These are phyloP conservation scores for Aspergillus caelatus DNA, from an alignment of 2,329 filamentous ascomycete genomes.

Conservation along the genomic window DNA sequence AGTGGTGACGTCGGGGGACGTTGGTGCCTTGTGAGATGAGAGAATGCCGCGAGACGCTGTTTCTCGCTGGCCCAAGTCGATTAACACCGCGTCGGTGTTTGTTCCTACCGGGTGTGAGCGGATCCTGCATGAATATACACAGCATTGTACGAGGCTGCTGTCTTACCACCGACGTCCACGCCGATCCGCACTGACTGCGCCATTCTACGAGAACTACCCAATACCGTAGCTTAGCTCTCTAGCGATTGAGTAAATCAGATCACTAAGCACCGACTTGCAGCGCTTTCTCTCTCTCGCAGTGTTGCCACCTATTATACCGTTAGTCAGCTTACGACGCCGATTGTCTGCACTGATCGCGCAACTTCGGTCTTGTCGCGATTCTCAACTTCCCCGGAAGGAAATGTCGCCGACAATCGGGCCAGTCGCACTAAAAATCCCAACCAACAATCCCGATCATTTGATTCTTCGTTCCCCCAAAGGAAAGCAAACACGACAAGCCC, in stretches of 20 bases:
- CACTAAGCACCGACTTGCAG: too few species aligned
- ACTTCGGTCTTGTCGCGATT: too few species aligned
- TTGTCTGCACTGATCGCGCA: too few species aligned
- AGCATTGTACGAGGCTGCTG: neutral
- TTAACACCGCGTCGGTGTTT: slow-evolving; percentile 40
- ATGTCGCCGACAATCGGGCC: neutral
- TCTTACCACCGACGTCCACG: slow-evolving; percentile 24
- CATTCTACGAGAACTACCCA: neutral
- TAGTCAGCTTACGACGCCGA: too few species aligned
- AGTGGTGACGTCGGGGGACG: slow-evolving; percentile 44
- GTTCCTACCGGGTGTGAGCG: slow-evolving; percentile 27
- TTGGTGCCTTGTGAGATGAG: slow-evolving; percentile 42
- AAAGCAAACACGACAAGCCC: neutral
- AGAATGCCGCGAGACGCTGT: slow-evolving; percentile 26
- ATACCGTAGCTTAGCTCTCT: too few species aligned
- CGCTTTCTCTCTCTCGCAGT: too few species aligned
- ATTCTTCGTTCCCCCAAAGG: too few species aligned
- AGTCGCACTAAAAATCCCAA: too few species aligned
- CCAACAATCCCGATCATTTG: too few species aligned
- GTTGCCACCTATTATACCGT: too few species aligned
- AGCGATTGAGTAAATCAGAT: too few species aligned
- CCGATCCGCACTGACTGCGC: slow-evolving; percentile 15
- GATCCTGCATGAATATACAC: too few species aligned
- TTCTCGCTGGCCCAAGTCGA: slow-evolving; percentile 22
- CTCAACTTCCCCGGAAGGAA: neutral